Conservation (phyloP, 2,329 filamentous ascomycete species). For the Alternaria metachromatica region DNA sequence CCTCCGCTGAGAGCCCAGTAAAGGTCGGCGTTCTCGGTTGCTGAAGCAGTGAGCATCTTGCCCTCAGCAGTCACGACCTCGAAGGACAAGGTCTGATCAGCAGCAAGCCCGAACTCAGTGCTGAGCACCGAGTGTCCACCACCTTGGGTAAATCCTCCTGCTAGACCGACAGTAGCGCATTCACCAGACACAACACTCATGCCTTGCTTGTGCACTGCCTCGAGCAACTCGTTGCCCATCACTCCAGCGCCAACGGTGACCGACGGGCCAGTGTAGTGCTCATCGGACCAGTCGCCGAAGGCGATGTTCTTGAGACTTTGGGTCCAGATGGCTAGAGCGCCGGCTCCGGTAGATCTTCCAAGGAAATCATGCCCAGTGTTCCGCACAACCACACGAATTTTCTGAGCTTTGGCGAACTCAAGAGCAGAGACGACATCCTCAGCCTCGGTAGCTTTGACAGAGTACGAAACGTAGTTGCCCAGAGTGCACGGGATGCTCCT, state of each 20-base stretch:
- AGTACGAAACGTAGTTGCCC: conserved; percentile 40
- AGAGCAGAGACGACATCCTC: conserved; percentile 18
- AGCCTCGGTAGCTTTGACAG: conserved; percentile 38
- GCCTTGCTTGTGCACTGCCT: conserved; percentile 24
- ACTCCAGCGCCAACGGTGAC: conserved; percentile 39
- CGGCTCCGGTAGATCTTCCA: conserved; percentile 39
- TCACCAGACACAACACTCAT: conserved; percentile 36
- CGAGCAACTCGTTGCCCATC: conserved; percentile 31
- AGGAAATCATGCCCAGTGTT: conserved; percentile 34
- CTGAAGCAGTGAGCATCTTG: conserved; percentile 33
- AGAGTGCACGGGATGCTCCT: conserved; percentile 15
- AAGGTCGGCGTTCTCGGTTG: conserved; percentile 39
- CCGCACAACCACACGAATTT: conserved; percentile 34
- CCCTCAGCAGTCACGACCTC: conserved; percentile 44
- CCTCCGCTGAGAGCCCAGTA: conserved; percentile 48
- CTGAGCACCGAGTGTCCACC: conserved; percentile 38
- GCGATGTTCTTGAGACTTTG: conserved; percentile 34
- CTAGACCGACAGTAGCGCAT: conserved; percentile 43
- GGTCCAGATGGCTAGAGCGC: conserved; percentile 39
- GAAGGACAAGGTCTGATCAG: conserved; percentile 41
- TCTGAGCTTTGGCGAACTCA: conserved; percentile 30
- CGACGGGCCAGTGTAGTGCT: conserved; percentile 34
- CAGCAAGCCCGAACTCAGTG: conserved; percentile 32
- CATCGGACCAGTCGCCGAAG: conserved; percentile 27
- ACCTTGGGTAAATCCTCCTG: conserved; percentile 42